Conservation (phyloP, 345 rosid species). For the Durio zibethinus region DNA sequence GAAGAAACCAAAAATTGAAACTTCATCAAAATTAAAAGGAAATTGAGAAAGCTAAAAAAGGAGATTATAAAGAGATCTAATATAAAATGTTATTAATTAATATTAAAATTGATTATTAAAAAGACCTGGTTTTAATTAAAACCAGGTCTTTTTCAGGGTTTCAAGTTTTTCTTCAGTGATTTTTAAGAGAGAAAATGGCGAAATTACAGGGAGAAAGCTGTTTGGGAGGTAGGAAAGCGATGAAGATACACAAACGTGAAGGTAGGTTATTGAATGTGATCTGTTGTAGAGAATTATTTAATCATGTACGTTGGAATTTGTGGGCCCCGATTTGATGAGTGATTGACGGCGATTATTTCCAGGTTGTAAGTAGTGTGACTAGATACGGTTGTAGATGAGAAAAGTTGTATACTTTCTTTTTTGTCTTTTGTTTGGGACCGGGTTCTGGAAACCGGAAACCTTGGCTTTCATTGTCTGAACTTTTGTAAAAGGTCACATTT, state of each 20-base stretch:
- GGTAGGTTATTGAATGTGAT: background rate
- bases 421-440: background rate
- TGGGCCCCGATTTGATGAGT: background rate
- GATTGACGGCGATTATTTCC: background rate
- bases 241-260: conserved; percentile 3
- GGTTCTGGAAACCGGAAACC: no score
- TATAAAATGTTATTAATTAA: background rate
- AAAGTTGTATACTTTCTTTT: background rate
- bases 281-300: background rate
- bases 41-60: background rate
- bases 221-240: background rate
- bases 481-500: background rate
- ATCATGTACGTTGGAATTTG: background rate
- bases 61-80: conserved; percentile 10
- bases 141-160: conserved; percentile 21
- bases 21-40: conserved; percentile 5
- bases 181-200: background rate
- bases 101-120: background rate
- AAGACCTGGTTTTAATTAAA: conserved; percentile 21
- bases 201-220: background rate
- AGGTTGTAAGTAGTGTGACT: background rate
- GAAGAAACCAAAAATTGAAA: conserved; percentile 11
- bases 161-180: background rate
- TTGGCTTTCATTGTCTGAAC: background rate
- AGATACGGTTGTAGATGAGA: background rate